phyloP scores from a whole-genome alignment of 176 grass and related monocot genomes.

The Zizania latifolia region DNA sequence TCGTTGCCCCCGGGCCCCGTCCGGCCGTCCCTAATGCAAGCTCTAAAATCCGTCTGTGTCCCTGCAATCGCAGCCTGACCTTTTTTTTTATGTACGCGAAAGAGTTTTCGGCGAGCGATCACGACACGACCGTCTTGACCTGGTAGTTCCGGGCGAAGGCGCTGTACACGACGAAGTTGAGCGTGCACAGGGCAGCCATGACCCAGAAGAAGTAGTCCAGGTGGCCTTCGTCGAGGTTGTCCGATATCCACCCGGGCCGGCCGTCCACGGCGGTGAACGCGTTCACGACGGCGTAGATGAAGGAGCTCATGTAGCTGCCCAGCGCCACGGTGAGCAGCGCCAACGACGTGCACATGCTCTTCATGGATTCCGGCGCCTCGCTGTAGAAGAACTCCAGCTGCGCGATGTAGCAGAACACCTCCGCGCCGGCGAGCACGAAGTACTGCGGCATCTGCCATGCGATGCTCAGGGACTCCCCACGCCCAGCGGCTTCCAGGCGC shows the following conservation, averaged over 20 bases:
- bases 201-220: conserved; percentile 68
- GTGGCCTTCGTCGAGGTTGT: conserved; percentile 55
- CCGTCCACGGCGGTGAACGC: conserved; percentile 19
- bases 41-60: too few species aligned
- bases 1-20: too few species aligned
- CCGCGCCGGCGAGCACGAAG: conserved; percentile 41
- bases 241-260: conserved; percentile 53
- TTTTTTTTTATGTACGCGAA: too few species aligned
- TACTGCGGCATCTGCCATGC: conserved; percentile 76
- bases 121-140: conserved; percentile 56
- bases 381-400: conserved; percentile 83
- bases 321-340: conserved; percentile 57
- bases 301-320: conserved; percentile 63
- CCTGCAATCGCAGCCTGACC: too few species aligned
- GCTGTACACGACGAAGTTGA: conserved; percentile 55
- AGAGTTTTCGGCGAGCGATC: too few species aligned
- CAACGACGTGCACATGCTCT: conserved; percentile 63
- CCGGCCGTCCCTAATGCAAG: too few species aligned
- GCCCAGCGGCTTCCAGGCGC: conserved; percentile 21
- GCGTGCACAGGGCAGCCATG: conserved; percentile 34
- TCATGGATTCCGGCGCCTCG: conserved; percentile 72
- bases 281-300: conserved; percentile 45
- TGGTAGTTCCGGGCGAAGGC: conserved; percentile 58
- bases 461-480: conserved; percentile 36
- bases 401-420: conserved; percentile 64